Evolutionary conservation across 768 basidiomycete species (phyloP), one percentile per base, ranked within the genome.

Genomic region (Neoboletus brunneissimus): DNA sequence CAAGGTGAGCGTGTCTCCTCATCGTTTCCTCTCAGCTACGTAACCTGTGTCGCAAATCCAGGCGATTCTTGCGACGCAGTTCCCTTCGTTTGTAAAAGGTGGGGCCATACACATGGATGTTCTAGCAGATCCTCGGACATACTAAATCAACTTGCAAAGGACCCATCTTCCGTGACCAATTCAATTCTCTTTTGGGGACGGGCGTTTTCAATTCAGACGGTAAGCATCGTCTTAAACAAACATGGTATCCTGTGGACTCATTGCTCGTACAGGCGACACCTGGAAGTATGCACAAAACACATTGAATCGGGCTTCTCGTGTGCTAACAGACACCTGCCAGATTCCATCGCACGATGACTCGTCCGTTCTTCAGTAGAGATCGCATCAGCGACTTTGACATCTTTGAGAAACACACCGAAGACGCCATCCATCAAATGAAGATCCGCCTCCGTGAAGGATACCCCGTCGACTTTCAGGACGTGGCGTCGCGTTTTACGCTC

Each of bases 401-500:
- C 7, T 77, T 78, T 51, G 74, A 77, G 44, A 63, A 60, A 51
- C 74, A 76, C 29, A 66, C 73, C 5, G 62, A 67, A 18, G 65
- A 70, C n/a, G 71, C 70, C 0, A 66, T 76, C 23, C 53, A 45
- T 20, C 74, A 71, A 35, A 62, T 73, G 59, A 74, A 71, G 62
- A 29, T 44, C 5, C 72, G 75, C 32, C 23, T 75, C 45, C 53
- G 61, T 4, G 62, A 73, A 27, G 77, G 77, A 1, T 68, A 73
- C 37, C 68, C 76, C 5, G 63, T 81, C 37, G 76, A 81, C 59
- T 72, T 78, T 56, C 75, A 80, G 61, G 79, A 78, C 46, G 59
- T 78, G 51, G 68, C 68, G 2, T 71, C 70, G 1, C 72, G 78
- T 3, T 83, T 82, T 65, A 82, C 83, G 1, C 67, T 86, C 34